These are phyloP conservation scores for Alloascoidea hylecoeti DNA, from an alignment of 805 yeast species.

Conservation along the genomic window DNA sequence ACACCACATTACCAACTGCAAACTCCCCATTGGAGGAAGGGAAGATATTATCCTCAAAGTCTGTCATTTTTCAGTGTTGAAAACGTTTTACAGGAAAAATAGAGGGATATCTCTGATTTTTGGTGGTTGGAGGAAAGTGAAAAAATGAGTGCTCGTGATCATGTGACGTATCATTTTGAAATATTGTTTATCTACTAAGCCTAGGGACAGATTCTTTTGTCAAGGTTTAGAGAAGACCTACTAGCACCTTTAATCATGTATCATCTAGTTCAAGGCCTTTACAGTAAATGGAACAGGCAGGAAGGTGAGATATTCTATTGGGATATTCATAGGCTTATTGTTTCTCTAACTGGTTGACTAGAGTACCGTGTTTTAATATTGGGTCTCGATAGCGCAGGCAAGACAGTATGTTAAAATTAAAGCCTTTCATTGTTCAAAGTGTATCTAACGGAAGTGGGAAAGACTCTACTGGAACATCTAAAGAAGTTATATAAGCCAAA, in stretches of 20 bases:
- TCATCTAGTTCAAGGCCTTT: constrained; percentile 50
- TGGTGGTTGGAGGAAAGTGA: too few relatives aligned
- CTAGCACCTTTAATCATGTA: constrained; percentile 30
- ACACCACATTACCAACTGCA: background rate
- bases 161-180: too few relatives aligned
- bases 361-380: constrained; percentile 69
- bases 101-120: too few relatives aligned
- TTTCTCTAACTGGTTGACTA: constrained; percentile 8
- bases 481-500: constrained; percentile 37
- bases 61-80: too few relatives aligned
- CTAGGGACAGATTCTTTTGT: too few relatives aligned
- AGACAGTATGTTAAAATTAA: constrained; percentile 36
- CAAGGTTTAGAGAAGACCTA: too few relatives aligned
- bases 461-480: constrained; percentile 52
- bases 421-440: constrained; percentile 15
- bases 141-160: too few relatives aligned
- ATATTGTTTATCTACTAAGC: too few relatives aligned
- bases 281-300: constrained; percentile 38
- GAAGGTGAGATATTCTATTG: constrained; percentile 24
- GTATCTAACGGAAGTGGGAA: background rate
- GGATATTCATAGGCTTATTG: background rate
- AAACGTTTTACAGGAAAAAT: too few relatives aligned
- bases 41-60: too few relatives aligned
- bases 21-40: background rate
- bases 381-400: constrained; percentile 94